Evolutionary conservation across 2,329 filamentous ascomycete species (phyloP), one percentile per base, ranked within the genome.

Genomic region (Cercospora berteroae): DNA sequence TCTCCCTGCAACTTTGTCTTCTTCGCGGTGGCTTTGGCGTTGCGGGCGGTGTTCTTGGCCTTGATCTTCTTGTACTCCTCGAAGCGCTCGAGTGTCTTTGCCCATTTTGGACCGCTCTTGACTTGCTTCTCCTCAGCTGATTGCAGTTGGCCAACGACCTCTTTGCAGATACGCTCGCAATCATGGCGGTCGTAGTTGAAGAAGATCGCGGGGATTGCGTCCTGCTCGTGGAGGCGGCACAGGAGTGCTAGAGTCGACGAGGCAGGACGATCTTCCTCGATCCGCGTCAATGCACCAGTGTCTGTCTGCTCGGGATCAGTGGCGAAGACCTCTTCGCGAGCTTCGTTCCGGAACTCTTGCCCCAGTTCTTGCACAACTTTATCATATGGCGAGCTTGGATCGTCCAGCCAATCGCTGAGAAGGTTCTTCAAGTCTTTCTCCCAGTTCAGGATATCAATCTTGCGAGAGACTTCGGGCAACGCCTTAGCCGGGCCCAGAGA

Each of bases 161-260:
- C 73, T 25, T 77, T 71, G 27, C 86, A 84, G 29, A 90, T 85
- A 9, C 77, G 76, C 76, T 93, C 90, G 72, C 91, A 94, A 31
- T 81, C 78, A 1, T 78, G 77, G 58, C 90, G 87, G 70, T 93
- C 89, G 72, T 91, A 94, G 74, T 92, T 91, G 81, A 94, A 94
- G 1, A 93, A 77, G 12, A 94, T 87, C 0, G 89, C 90, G 0
- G 91, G 91, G 0, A 94, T 81, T 0, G 89, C 89, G 64, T 87
- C 85, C 65, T 88, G 85, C 16, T 82, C 80, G 59, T 91, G 85
- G 0, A 93, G 81, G 33, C 88, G 84, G 16, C 80, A 83, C 0
- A 90, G 80, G 31, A 92, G 78, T 1, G 87, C 83, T 18, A 90
- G 78, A 3, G 85, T 87, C 9, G 83, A 85, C 23, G 74, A 72